Evolutionary conservation across 129 eudicot genomes (phyloP).

Genomic region (Saussurea involucrata): DNA sequence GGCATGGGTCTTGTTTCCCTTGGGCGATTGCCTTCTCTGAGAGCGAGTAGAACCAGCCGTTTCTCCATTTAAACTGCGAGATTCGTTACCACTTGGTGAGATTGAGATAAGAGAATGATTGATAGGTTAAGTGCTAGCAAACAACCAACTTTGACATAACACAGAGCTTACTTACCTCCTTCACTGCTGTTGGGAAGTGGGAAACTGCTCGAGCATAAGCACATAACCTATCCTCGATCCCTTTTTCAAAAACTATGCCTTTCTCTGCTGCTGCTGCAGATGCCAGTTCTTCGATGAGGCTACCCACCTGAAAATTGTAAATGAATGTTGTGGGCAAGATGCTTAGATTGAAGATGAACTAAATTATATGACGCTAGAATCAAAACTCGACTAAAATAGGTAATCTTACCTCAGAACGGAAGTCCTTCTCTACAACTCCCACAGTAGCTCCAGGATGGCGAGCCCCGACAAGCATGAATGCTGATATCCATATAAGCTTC

Average conservation of each 20-base stretch:
- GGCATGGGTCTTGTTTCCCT: slow-evolving; percentile 95
- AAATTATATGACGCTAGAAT: not conserved
- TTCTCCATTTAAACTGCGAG: slow-evolving; percentile 95
- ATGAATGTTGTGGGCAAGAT: not conserved
- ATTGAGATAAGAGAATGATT: not conserved
- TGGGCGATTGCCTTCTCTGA: slow-evolving; percentile 75
- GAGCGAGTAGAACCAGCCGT: slow-evolving; percentile 95
- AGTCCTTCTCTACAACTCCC: slow-evolving; percentile 80
- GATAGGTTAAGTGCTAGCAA: not conserved
- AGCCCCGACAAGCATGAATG: slow-evolving; percentile 97
- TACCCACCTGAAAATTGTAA: slow-evolving; percentile 47
- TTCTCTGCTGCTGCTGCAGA: slow-evolving; percentile 87
- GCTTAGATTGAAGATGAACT: not conserved
- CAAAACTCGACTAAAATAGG: not conserved
- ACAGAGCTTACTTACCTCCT: slow-evolving; percentile 59
- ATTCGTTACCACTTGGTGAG: not conserved
- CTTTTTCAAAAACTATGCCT: slow-evolving; percentile 59
- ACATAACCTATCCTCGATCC: slow-evolving; percentile 69
- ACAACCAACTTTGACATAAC: not conserved
- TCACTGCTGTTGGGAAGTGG: slow-evolving; percentile 98
- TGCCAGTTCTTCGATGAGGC: slow-evolving; percentile 81
- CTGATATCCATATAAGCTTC: slow-evolving; percentile 93
- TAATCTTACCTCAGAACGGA: slow-evolving; percentile 60
- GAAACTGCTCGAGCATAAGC: slow-evolving; percentile 95
- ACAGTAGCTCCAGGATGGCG: slow-evolving; percentile 96